phyloP scores from a whole-genome alignment of 1,139 yeast genomes.

The Scheffersomyces segobiensis region DNA sequence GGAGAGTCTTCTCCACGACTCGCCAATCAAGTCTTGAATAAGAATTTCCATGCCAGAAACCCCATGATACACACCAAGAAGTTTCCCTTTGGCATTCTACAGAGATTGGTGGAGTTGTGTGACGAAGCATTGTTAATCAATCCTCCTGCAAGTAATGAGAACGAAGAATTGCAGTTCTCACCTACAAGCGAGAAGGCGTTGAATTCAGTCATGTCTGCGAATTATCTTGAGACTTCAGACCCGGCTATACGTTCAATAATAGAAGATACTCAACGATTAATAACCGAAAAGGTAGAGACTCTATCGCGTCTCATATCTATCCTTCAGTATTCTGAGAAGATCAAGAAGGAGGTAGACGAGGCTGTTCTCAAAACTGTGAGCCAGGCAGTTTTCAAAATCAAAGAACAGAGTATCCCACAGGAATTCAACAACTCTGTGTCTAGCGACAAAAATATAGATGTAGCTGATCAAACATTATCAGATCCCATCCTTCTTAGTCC shows the following conservation, averaged over 20 bases:
- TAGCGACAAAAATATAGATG: slow-evolving; percentile 5
- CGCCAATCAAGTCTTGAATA: slow-evolving; percentile 21
- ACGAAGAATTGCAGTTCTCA: slow-evolving; percentile 49
- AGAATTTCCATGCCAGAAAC: slow-evolving; percentile 11
- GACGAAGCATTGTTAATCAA: slow-evolving; percentile 76
- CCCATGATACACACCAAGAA: slow-evolving; percentile 26
- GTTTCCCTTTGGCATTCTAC: slow-evolving; percentile 71
- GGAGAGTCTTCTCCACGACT: slow-evolving; percentile 22
- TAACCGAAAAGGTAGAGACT: slow-evolving; percentile 69
- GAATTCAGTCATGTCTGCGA: slow-evolving; percentile 53
- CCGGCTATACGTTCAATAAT: slow-evolving; percentile 63
- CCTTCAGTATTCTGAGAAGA: slow-evolving; percentile 73
- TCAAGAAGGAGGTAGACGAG: slow-evolving; percentile 78
- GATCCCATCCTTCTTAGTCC: slow-evolving; percentile 5
- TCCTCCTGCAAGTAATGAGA: slow-evolving; percentile 48
- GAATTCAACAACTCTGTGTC: slow-evolving; percentile 11
- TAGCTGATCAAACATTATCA: slow-evolving; percentile 2
- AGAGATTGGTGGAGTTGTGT: slow-evolving; percentile 63
- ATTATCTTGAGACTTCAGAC: slow-evolving; percentile 59
- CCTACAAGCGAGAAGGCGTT: slow-evolving; percentile 75
- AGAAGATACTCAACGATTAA: slow-evolving; percentile 65
- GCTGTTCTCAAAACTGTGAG: slow-evolving; percentile 67
- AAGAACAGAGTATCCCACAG: slow-evolving; percentile 36
- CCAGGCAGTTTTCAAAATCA: slow-evolving; percentile 58
- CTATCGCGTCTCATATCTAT: slow-evolving; percentile 77